Conservation (phyloP, 2,329 filamentous ascomycete genomes). For the Calonectria pseudoturangicola region DNA sequence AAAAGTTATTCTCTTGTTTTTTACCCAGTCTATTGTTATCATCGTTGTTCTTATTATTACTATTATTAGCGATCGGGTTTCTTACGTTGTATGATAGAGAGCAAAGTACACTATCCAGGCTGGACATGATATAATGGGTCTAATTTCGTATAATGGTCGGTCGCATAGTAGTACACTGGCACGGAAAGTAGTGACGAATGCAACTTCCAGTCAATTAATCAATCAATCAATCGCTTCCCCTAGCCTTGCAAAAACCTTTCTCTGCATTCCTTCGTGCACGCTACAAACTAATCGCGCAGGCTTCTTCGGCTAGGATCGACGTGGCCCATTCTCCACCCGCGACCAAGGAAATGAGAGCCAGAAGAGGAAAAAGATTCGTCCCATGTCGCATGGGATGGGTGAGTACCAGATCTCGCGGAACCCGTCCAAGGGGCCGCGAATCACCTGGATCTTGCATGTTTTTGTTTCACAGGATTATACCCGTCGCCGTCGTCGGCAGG, state of each 20-base stretch:
- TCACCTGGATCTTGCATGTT: slow-evolving; percentile 28
- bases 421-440: background rate
- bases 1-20: background rate
- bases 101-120: background rate
- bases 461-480: slow-evolving; percentile 1
- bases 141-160: background rate
- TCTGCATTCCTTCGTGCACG: slow-evolving; percentile 11
- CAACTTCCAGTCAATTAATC: background rate
- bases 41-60: background rate
- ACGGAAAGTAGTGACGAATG: background rate
- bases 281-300: slow-evolving; percentile 1
- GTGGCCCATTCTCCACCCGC: slow-evolving; percentile 7
- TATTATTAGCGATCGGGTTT: no score
- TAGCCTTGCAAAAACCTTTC: background rate
- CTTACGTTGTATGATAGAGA: slow-evolving; percentile 22
- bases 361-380: background rate
- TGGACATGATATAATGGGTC: background rate
- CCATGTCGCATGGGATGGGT: background rate
- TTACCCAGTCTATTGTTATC: background rate
- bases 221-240: background rate
- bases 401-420: slow-evolving; percentile 21
- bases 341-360: slow-evolving; percentile 12
- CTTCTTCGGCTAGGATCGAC: slow-evolving; percentile 8
- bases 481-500: background rate
- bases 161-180: background rate